Evolutionary conservation across 345 rosid genomes (phyloP).

Genomic region (Noccaea caerulescens): DNA sequence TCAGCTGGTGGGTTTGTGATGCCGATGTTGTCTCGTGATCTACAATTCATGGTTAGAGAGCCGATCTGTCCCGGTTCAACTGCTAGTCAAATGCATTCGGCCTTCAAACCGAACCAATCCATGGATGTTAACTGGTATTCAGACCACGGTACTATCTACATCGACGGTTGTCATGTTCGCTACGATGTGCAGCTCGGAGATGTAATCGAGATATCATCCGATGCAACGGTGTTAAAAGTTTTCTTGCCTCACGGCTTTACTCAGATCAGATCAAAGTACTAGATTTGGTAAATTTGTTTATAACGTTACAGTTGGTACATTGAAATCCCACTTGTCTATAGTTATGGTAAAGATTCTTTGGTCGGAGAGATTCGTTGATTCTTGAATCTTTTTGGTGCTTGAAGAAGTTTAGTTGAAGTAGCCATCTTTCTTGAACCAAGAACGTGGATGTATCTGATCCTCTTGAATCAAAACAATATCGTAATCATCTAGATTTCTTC

Average conservation of each 20-base stretch:
- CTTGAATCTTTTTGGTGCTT: slow-evolving; percentile 22
- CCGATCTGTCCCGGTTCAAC: slow-evolving; percentile 64
- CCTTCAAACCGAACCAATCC: slow-evolving; percentile 53
- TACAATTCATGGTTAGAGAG: slow-evolving; percentile 91
- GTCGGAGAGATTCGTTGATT: slow-evolving; percentile 39
- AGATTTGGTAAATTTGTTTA: slow-evolving; percentile 24
- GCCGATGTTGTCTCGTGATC: slow-evolving; percentile 71
- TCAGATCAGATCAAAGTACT: slow-evolving; percentile 39
- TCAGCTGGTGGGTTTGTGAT: slow-evolving; percentile 86
- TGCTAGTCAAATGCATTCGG: slow-evolving; percentile 64
- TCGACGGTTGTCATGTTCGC: slow-evolving; percentile 76
- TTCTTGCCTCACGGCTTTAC: slow-evolving; percentile 53
- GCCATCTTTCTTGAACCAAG: slow-evolving; percentile 34
- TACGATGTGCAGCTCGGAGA: slow-evolving; percentile 61
- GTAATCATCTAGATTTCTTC: slow-evolving; percentile 6
- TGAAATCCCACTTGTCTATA: slow-evolving; percentile 32
- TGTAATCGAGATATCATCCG: slow-evolving; percentile 60
- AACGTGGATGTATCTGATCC: slow-evolving; percentile 42
- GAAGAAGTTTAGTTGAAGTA: slow-evolving; percentile 23
- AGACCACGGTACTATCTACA: slow-evolving; percentile 63
- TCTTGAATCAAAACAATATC: slow-evolving; percentile 20
- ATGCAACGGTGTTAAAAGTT: slow-evolving; percentile 68
- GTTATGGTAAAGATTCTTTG: slow-evolving; percentile 34
- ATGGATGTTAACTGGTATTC: slow-evolving; percentile 69
- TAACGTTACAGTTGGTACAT: slow-evolving; percentile 33